phyloP scores from a whole-genome alignment of 805 yeast species.

The Candida montana region DNA sequence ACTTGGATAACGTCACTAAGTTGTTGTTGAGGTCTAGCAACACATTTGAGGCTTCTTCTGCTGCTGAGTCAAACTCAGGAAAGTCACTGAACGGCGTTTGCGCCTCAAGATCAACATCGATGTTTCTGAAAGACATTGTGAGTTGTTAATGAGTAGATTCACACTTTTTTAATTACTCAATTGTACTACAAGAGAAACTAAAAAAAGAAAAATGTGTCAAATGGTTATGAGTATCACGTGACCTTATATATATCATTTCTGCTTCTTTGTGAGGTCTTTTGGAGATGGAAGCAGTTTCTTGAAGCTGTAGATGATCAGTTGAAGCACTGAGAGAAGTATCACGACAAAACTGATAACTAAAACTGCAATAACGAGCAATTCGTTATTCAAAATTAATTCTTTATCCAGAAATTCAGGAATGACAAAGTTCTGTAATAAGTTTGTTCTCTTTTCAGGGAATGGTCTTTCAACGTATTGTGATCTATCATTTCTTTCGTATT shows the following conservation, averaged over 20 bases:
- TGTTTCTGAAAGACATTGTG: constrained; percentile 22
- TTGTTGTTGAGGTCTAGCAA: constrained; percentile 50
- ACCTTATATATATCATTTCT: background rate
- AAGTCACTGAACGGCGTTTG: constrained; percentile 35
- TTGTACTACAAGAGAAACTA: too few relatives aligned
- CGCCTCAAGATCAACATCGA: constrained; percentile 23
- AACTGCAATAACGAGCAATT: constrained; percentile 38
- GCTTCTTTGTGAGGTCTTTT: background rate
- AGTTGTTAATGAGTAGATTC: too few relatives aligned
- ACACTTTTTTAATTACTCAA: too few relatives aligned
- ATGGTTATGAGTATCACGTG: too few relatives aligned
- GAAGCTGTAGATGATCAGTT: background rate
- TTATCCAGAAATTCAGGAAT: constrained; percentile 37
- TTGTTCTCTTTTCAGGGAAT: constrained; percentile 30
- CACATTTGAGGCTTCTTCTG: constrained; percentile 39
- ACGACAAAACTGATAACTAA: constrained; percentile 13
- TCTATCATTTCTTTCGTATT: constrained; percentile 50
- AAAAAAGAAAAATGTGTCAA: too few relatives aligned
- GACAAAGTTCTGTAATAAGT: constrained; percentile 27
- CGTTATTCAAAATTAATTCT: constrained; percentile 47
- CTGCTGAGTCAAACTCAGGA: constrained; percentile 47
- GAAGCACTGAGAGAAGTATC: background rate
- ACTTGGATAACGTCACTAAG: constrained; percentile 44
- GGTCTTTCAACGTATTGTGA: constrained; percentile 25
- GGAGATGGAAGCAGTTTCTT: background rate